Percentiles rank a stretch among this genome's conserved stretches.
phyloP scores from a whole-genome alignment of 495 filamentous ascomycete species.

The Tirmania nivea region DNA sequence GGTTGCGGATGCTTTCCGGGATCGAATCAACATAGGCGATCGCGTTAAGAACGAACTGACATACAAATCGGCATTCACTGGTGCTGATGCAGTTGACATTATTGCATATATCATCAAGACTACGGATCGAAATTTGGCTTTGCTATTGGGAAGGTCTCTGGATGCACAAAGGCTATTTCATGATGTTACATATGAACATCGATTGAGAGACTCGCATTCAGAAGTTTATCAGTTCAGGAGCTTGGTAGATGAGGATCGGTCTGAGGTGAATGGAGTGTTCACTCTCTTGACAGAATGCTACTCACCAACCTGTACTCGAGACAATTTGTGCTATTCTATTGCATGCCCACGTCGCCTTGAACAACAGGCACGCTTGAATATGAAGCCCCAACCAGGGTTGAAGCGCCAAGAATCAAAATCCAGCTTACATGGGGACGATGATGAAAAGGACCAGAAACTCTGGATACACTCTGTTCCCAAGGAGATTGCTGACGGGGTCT shows the following conservation, averaged over 20 bases:
- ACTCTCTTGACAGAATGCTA: constrained; percentile 93
- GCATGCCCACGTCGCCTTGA: constrained; percentile 87
- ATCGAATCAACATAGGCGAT: constrained; percentile 60
- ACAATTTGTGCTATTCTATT: constrained; percentile 94
- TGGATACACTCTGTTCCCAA: constrained; percentile 99
- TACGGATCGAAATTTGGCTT: constrained; percentile 79
- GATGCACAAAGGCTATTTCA: constrained; percentile 99
- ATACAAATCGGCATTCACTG: constrained; percentile 91
- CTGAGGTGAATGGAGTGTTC: constrained; percentile 87
- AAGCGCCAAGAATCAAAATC: constrained; percentile 58
- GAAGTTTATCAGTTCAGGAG: constrained; percentile 96
- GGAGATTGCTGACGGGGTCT: constrained; percentile 71
- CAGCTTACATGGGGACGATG: constrained; percentile 66
- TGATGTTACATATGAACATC: constrained; percentile 95
- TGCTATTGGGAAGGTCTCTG: constrained; percentile 77
- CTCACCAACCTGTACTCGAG: constrained; percentile 85
- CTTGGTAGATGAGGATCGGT: constrained; percentile 52
- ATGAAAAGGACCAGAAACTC: constrained; percentile 88
- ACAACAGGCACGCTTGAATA: constrained; percentile 79
- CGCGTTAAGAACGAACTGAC: constrained; percentile 90
- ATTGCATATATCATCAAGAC: constrained; percentile 91
- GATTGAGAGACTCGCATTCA: constrained; percentile 65
- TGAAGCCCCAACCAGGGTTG: constrained; percentile 74
- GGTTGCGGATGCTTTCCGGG: constrained; percentile 76
- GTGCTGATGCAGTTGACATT: constrained; percentile 83